phyloP scores from a whole-genome alignment of 75 land plant species.

The Pinus albicaulis region DNA sequence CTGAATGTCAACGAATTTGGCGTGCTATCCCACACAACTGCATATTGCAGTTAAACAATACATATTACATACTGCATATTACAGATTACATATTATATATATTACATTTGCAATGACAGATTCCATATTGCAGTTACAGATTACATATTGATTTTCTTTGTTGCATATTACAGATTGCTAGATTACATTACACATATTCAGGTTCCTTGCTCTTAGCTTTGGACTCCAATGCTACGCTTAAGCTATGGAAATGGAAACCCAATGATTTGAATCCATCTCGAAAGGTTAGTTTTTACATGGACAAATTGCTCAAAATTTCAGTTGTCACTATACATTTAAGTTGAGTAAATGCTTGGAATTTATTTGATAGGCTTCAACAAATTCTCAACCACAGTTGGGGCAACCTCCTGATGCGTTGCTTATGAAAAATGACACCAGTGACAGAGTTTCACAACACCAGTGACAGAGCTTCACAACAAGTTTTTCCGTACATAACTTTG shows the following conservation, averaged over 20 bases:
- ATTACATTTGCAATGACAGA: too few relatives aligned
- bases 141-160: not conserved
- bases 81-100: too few relatives aligned
- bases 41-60: not conserved
- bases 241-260: not conserved
- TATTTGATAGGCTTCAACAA: constrained; percentile 40
- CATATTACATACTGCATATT: too few relatives aligned
- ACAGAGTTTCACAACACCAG: constrained; percentile 36
- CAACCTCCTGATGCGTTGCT: constrained; percentile 34
- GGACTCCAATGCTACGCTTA: not conserved
- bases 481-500: constrained; percentile 57
- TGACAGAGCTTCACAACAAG: constrained; percentile 37
- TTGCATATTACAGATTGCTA: constrained; percentile 5
- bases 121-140: too few relatives aligned
- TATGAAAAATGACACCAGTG: constrained; percentile 52
- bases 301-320: not conserved
- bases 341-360: not conserved
- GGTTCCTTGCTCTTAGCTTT: not conserved
- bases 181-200: not conserved
- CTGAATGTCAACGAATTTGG: not conserved
- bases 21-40: not conserved
- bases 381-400: constrained; percentile 40
- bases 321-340: not conserved
- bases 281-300: not conserved
- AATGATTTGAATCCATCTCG: not conserved